Conservation (phyloP, 176 grass and related monocot species). For the Oryza glaberrima region DNA sequence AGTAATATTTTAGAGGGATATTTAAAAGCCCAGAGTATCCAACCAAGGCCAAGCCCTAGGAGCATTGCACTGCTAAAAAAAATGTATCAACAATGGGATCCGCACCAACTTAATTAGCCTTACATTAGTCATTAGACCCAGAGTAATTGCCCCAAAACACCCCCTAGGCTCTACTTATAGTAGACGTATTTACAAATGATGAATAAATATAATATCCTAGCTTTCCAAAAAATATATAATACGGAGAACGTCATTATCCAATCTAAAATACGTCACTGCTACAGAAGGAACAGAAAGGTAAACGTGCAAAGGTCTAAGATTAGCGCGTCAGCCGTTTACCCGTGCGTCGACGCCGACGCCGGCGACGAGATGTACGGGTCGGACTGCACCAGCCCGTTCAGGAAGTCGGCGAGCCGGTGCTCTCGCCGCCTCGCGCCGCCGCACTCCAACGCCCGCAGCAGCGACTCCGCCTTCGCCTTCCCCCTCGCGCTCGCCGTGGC, state of each 20-base stretch:
- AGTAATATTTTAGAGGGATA: too few species aligned
- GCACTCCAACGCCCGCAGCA: conserved; percentile 61
- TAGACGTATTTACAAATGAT: neutral
- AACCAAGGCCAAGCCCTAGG: too few species aligned
- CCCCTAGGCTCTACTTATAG: neutral
- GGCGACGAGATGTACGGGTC: conserved; percentile 59
- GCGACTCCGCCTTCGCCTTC: conserved; percentile 73
- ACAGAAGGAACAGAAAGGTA: neutral
- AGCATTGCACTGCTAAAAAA: too few species aligned
- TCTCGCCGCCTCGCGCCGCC: conserved; percentile 20
- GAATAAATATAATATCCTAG: neutral
- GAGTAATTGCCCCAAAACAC: too few species aligned
- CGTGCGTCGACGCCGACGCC: conserved; percentile 48
- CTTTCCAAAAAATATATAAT: neutral
- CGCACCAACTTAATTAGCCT: neutral
- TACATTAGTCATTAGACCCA: neutral
- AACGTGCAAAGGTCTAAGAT: neutral
- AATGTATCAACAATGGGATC: neutral
- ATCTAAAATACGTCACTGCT: neutral
- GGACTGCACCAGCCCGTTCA: conserved; percentile 48
- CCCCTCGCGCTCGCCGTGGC: conserved; percentile 54
- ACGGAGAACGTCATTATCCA: neutral
- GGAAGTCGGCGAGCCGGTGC: conserved; percentile 49
- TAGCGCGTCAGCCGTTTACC: conserved; percentile 6
- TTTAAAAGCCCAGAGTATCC: too few species aligned